Evolutionary conservation across 2,329 filamentous ascomycete genomes (phyloP).

Genomic region (Podosphaera fusca): DNA sequence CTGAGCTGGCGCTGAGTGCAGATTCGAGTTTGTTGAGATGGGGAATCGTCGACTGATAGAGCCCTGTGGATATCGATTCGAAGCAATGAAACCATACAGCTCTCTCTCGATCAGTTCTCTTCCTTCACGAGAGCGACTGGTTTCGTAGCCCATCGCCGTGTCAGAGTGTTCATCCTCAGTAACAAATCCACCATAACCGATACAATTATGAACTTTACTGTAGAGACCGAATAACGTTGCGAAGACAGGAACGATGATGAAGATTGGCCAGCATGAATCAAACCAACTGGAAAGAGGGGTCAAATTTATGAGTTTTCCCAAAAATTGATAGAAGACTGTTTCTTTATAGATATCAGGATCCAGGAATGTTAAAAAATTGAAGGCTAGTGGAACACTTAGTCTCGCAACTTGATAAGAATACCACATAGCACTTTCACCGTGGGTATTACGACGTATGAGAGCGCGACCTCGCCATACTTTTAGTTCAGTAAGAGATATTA

Average conservation of each 20-base stretch:
- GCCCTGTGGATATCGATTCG: conserved; percentile 11
- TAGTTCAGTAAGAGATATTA: conserved; percentile 73
- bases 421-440: conserved; percentile 85
- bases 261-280: conserved; percentile 67
- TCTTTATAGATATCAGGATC: conserved; percentile 46
- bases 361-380: conserved; percentile 90
- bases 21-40: conserved; percentile 13
- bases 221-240: conserved; percentile 83
- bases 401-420: conserved; percentile 83
- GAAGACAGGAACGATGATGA: conserved; percentile 65
- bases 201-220: conserved; percentile 49
- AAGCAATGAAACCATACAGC: conserved; percentile 37
- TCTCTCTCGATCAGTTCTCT: conserved; percentile 77
- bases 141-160: conserved; percentile 41
- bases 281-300: conserved; percentile 68
- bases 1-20: conserved; percentile 8
- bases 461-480: conserved; percentile 96
- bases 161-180: conserved; percentile 51
- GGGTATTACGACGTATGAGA: conserved; percentile 72
- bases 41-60: conserved; percentile 5
- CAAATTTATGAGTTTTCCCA: conserved; percentile 63
- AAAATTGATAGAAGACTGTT: conserved; percentile 71
- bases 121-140: conserved; percentile 77
- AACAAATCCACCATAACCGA: conserved; percentile 53
- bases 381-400: conserved; percentile 74